These are phyloP conservation scores for Podosphaera aphanis DNA, from an alignment of 2,329 filamentous ascomycete genomes.

Conservation along the genomic window DNA sequence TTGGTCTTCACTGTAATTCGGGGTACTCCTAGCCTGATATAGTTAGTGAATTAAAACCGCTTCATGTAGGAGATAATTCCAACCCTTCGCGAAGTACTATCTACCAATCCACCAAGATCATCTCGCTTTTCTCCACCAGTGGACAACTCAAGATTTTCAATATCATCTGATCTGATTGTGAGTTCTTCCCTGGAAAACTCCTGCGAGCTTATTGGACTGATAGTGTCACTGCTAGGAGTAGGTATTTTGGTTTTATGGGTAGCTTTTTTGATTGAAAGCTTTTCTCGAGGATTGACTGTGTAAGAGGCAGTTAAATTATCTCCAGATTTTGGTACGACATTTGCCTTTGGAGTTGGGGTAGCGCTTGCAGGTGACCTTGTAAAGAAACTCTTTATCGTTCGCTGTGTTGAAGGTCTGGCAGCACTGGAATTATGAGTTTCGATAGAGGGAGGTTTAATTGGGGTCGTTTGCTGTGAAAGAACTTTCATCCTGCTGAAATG, in stretches of 20 bases:
- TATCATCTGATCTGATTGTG: slow-evolving; percentile 22
- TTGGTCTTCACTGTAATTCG: slow-evolving; percentile 72
- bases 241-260: slow-evolving; percentile 33
- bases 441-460: slow-evolving; percentile 6
- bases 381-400: slow-evolving; percentile 62
- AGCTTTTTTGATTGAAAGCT: slow-evolving; percentile 17
- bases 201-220: slow-evolving; percentile 43
- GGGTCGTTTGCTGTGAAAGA: neutral
- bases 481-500: neutral
- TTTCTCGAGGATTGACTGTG: slow-evolving; percentile 17
- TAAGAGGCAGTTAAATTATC: slow-evolving; percentile 9
- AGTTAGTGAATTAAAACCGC: neutral
- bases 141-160: slow-evolving; percentile 24
- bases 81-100: slow-evolving; percentile 67
- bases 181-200: slow-evolving; percentile 29
- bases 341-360: slow-evolving; percentile 16
- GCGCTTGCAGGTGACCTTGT: slow-evolving; percentile 28
- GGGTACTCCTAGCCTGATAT: slow-evolving; percentile 31
- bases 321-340: slow-evolving; percentile 16
- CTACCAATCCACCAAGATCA: slow-evolving; percentile 19
- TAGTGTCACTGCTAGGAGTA: slow-evolving; percentile 56
- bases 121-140: slow-evolving; percentile 22
- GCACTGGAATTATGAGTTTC: slow-evolving; percentile 15
- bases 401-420: slow-evolving; percentile 31
- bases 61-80: slow-evolving; percentile 4